Base-by-base conservation (phyloP, 192 early-diverging fungal genomes). In the Entomortierella lignicola region DNA sequence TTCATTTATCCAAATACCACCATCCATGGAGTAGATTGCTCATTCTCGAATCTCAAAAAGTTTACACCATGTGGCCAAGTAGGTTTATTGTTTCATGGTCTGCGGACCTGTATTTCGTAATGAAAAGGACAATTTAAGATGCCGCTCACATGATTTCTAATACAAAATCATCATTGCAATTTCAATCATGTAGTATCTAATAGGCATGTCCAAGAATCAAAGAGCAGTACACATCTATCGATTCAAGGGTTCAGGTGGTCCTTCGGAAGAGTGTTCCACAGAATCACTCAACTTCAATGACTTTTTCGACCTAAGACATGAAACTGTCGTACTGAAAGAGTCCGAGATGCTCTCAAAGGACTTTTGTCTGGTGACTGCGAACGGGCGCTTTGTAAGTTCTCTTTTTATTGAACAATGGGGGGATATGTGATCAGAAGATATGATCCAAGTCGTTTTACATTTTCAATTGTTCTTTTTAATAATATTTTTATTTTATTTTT, bases 361-460 rank as follows among this genome's bases (percentile, higher is more conserved):
- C 57, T 93, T 93, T 71, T 87, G 88, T 31, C 70, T 92, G 4
- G 86, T 92, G 44, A 87, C 91, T 31, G 66, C 67, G 37, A 80
- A 91, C 64, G 66, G 81, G 3, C 66, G 73, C 47, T 84, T 83
- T 77, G 88, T 91, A 82, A 80, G 82, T 60, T 10, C 10, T 8
- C 6, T 1, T 10, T 26, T n/a, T n/a, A n/a, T n/a, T n/a, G n/a
- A n/a, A 13, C 23, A 31, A 26, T 26, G 3, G 54, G 27, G n/a
- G n/a, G n/a, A n/a, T n/a, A n/a, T n/a, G n/a, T n/a, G n/a, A n/a
- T n/a, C n/a, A n/a, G n/a, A n/a, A n/a, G n/a, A n/a, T n/a, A n/a
- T n/a, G n/a, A n/a, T n/a, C n/a, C n/a, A n/a, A n/a, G n/a, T n/a
- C n/a, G n/a, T n/a, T n/a, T n/a, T n/a, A n/a, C n/a, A n/a, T n/a